Conservation (phyloP, 352 stramenopile genomes). For the Lagenidium sp. region DNA sequence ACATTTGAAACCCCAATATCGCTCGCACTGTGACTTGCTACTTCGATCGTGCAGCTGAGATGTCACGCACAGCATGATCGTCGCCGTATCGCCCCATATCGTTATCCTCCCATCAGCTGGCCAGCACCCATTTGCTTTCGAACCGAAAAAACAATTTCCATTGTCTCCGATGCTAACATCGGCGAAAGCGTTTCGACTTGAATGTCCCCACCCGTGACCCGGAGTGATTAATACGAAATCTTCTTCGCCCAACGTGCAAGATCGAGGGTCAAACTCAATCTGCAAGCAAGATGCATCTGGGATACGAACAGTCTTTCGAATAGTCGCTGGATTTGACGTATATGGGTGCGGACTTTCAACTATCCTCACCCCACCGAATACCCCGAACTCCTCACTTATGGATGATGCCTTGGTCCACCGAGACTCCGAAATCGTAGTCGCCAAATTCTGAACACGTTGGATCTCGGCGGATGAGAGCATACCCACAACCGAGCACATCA, state of each 20-base stretch:
- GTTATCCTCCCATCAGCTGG: constrained; percentile 38
- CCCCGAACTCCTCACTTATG: too few species aligned
- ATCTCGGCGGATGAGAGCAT: too few species aligned
- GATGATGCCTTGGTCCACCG: too few species aligned
- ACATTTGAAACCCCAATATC: constrained; percentile 65
- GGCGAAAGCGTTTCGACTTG: constrained; percentile 42
- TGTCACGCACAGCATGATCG: constrained; percentile 54
- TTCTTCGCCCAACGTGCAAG: constrained; percentile 39
- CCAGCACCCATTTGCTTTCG: constrained; percentile 41
- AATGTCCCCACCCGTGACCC: constrained; percentile 47
- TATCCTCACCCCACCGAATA: constrained; percentile 18
- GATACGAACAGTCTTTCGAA: constrained; percentile 48
- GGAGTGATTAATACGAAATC: constrained; percentile 64
- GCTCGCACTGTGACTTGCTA: too few species aligned
- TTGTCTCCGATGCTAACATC: constrained; percentile 51
- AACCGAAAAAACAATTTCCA: constrained; percentile 59
- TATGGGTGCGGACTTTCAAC: constrained; percentile 67
- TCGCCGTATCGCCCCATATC: constrained; percentile 51
- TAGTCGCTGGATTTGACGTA: constrained; percentile 38
- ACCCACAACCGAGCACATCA: too few species aligned
- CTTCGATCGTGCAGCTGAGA: too few species aligned
- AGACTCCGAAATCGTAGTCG: too few species aligned
- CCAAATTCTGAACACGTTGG: too few species aligned
- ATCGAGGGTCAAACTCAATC: constrained; percentile 62
- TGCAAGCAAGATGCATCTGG: constrained; percentile 41